Percentiles rank a stretch among this genome's conserved stretches.
Evolutionary conservation across 2,329 filamentous ascomycete species (phyloP).

Genomic region (Aureobasidium mangrovei): DNA sequence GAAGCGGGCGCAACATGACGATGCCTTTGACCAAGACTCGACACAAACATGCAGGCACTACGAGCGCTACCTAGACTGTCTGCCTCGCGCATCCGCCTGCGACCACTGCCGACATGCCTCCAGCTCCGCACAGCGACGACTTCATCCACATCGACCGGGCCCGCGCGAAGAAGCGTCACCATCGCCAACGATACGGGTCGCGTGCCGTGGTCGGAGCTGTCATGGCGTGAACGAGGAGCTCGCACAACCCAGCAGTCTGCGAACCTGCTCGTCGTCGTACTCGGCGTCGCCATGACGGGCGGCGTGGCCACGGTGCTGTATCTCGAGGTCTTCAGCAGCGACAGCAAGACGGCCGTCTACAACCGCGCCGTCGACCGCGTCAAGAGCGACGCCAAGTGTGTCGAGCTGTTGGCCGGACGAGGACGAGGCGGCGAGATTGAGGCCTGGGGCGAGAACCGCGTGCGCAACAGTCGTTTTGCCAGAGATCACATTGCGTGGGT

Average conservation of each 20-base stretch:
- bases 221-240: conserved; percentile 65
- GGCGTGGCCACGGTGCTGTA: conserved; percentile 73
- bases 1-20: background rate
- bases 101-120: background rate
- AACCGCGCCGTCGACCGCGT: conserved; percentile 77
- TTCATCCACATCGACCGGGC: conserved; percentile 25
- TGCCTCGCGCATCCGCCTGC: background rate
- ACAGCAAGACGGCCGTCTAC: conserved; percentile 81
- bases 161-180: conserved; percentile 61
- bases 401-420: conserved; percentile 61
- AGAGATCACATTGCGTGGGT: conserved; percentile 47
- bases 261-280: conserved; percentile 70
- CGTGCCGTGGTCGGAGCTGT: conserved; percentile 73
- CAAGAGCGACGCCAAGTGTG: conserved; percentile 61
- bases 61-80: background rate
- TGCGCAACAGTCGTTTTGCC: conserved; percentile 71
- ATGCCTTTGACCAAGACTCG: too few species aligned
- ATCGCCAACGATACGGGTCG: conserved; percentile 78
- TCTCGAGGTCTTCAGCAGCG: conserved; percentile 69
- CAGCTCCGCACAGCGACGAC: conserved; percentile 18
- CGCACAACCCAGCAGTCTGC: conserved; percentile 84
- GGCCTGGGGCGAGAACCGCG: conserved; percentile 65
- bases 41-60: conserved; percentile 1
- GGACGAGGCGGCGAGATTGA: conserved; percentile 48
- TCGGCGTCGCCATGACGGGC: conserved; percentile 66